Percentiles rank a stretch among this genome's conserved stretches.
Evolutionary conservation across 345 rosid genomes (phyloP).

Genomic region (Capsella bursapastoris): DNA sequence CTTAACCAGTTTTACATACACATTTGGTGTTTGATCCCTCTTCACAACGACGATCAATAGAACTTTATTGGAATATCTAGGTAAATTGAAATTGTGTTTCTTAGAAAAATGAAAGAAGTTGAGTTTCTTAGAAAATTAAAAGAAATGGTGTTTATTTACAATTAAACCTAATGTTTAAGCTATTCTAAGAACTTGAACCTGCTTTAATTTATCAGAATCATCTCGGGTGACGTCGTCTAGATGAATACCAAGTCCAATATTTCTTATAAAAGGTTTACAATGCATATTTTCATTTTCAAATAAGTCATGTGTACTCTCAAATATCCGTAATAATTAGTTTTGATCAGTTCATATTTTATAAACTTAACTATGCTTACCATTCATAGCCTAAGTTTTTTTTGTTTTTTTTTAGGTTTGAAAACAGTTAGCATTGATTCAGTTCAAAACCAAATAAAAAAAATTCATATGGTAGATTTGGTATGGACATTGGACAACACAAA

Average conservation of each 20-base stretch:
- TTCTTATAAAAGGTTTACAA: background rate
- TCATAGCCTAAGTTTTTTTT: background rate
- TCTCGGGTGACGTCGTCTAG: background rate
- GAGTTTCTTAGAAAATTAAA: too few relatives aligned
- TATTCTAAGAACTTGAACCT: background rate
- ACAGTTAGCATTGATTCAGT: constrained; percentile 1
- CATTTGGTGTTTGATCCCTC: background rate
- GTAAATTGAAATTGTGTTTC: background rate
- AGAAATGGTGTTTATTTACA: background rate
- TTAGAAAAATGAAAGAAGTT: too few relatives aligned
- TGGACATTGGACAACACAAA: constrained; percentile 24
- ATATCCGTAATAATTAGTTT: background rate
- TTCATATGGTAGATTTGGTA: constrained; percentile 20
- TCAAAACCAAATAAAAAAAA: constrained; percentile 16
- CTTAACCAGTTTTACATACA: background rate
- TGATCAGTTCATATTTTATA: background rate
- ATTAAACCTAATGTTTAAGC: background rate
- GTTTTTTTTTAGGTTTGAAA: background rate
- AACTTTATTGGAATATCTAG: background rate
- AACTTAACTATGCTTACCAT: background rate
- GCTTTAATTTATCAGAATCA: background rate
- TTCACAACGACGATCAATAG: background rate
- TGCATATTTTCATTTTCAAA: background rate
- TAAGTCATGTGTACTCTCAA: background rate
- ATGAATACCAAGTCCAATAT: background rate